Evolutionary conservation across 225 moss, liverwort and hornwort genomes (phyloP), one percentile per base, ranked within the genome.

Genomic region (Marchantia polymorpha): DNA sequence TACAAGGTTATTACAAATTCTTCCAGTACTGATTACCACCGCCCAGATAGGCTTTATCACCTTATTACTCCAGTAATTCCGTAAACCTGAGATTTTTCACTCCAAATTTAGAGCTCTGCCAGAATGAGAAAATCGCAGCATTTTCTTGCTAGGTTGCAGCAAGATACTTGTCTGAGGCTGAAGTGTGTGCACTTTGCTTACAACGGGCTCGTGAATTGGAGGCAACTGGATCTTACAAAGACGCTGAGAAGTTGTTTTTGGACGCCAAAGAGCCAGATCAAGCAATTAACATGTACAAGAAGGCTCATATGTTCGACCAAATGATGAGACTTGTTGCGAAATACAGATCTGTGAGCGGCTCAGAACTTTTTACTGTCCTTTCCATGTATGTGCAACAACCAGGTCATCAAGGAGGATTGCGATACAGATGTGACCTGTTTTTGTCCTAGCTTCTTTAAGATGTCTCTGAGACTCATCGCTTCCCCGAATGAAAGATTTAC

Each of bases 241-340:
- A 99, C 75, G 97, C 97, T 7, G 97, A 99, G 81, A 93, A 88
- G 81, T 74, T 99, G 20, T 99, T 94, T 70, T 74, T 99, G 23
- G 94, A 99, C 83, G 94, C 94, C 30, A 89, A 89, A 56, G 93
- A 94, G 74, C 85, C 88, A 69, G 97, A 94, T 73, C 90, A 90
- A 78, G 97, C 94, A 64, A 93, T 99, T 76, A 86, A 88, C n/a
- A 99, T 99, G 97, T 99, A 94, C 87, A 93, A 83, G 72, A 93
- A 92, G 89, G 90, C 92, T 69, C 89, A 89, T 51, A 88, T 89
- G 81, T 94, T 90, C 75, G 93, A 92, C 81, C 82, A 94, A 59
- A 93, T 94, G 90, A 89, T 93, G 74, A 83, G 88, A 56, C 92
- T 99, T 64, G 93, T 94, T 60, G 86, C 90, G 76, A 94, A 92